Evolutionary conservation across 2,329 filamentous ascomycete genomes (phyloP).

Genomic region (Orbilia brochopaga): DNA sequence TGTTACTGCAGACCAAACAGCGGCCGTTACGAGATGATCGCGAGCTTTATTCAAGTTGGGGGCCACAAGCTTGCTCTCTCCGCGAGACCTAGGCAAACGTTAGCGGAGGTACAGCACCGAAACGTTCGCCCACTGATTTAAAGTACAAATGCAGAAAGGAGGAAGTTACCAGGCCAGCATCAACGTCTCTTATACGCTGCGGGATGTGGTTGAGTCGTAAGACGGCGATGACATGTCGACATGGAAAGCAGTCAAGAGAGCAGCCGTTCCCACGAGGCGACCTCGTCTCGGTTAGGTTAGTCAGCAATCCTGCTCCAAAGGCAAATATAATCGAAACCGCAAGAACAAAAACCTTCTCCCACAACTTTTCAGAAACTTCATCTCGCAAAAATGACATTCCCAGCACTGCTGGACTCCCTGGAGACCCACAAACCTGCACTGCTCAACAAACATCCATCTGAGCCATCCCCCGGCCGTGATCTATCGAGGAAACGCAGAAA

Average conservation of each 20-base stretch:
- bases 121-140: no score
- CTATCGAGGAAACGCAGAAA: conserved; percentile 29
- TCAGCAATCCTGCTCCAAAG: neutral
- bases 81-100: neutral
- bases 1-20: neutral
- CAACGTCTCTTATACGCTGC: no score
- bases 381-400: conserved; percentile 30
- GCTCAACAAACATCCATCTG: neutral
- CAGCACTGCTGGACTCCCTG: conserved; percentile 34
- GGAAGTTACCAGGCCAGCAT: no score
- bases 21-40: no score
- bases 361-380: no score
- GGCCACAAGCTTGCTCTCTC: no score
- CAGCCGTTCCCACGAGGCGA: neutral
- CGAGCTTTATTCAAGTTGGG: no score
- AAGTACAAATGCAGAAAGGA: no score
- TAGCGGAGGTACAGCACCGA: no score
- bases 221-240: no score
- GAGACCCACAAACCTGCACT: neutral
- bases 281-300: neutral
- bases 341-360: neutral
- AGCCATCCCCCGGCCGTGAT: neutral
- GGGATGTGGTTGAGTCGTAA: no score
- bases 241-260: no score
- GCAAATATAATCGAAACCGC: neutral